Evolutionary conservation across 2,329 filamentous ascomycete genomes (phyloP).

Genomic region (Pestalotiopsis sp.): DNA sequence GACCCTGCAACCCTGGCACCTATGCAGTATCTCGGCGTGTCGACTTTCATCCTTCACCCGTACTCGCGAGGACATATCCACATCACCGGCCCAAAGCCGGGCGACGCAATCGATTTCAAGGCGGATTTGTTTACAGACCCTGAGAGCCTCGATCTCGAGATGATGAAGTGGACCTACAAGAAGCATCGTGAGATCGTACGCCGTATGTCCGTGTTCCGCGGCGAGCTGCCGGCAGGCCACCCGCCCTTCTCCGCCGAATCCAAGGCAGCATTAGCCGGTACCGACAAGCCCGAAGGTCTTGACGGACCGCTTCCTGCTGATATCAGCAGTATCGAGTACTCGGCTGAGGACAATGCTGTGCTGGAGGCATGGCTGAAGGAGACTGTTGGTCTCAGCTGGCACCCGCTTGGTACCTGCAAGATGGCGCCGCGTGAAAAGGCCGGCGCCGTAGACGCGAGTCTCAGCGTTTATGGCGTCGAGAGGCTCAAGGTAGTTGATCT

Average conservation of each 20-base stretch:
- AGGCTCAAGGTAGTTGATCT: constrained; percentile 39
- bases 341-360: constrained; percentile 43
- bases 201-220: constrained; percentile 53
- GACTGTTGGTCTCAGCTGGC: constrained; percentile 38
- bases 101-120: constrained; percentile 55
- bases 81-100: constrained; percentile 48
- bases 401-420: constrained; percentile 39
- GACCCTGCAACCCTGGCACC: constrained; percentile 1
- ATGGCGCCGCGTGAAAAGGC: constrained; percentile 37
- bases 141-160: constrained; percentile 60
- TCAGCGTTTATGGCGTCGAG: constrained; percentile 39
- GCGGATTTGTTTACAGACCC: constrained; percentile 56
- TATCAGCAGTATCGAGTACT: constrained; percentile 47
- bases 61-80: constrained; percentile 65
- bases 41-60: constrained; percentile 60
- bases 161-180: constrained; percentile 67
- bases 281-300: constrained; percentile 25
- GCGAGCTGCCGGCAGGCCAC: constrained; percentile 46
- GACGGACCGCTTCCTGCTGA: constrained; percentile 32
- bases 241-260: constrained; percentile 47
- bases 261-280: constrained; percentile 32
- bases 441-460: constrained; percentile 38
- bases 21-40: constrained; percentile 55
- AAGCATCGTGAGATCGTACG: constrained; percentile 63
- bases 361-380: constrained; percentile 41